Evolutionary conservation across 495 filamentous ascomycete genomes (phyloP).

Genomic region (Trichoderma virens): DNA sequence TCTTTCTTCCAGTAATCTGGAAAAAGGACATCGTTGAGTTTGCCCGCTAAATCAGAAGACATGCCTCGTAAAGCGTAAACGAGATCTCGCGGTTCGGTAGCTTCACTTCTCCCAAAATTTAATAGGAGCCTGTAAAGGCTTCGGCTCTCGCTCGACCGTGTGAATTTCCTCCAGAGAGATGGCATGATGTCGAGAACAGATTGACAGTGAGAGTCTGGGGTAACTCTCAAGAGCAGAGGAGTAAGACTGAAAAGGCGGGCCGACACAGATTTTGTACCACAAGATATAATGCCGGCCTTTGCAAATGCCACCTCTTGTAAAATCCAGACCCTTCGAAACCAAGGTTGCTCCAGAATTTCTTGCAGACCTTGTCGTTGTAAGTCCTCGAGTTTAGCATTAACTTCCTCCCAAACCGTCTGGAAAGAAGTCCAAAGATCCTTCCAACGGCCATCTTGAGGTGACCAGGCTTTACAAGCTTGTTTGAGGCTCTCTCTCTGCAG

Average conservation of each 20-base stretch:
- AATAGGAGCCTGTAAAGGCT: background rate
- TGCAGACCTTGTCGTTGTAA: background rate
- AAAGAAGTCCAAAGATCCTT: background rate
- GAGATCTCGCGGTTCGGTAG: background rate
- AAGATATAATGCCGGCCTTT: background rate
- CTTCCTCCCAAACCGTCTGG: background rate
- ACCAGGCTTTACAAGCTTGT: background rate
- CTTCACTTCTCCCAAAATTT: background rate
- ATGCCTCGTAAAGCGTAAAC: background rate
- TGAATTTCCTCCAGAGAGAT: background rate
- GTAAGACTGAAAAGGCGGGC: background rate
- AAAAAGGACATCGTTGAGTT: background rate
- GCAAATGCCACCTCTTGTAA: conserved; percentile 15
- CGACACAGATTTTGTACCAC: background rate
- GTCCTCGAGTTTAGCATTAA: background rate
- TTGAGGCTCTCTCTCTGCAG: background rate
- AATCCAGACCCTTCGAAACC: conserved; percentile 39
- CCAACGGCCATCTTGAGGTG: background rate
- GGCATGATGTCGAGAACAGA: background rate
- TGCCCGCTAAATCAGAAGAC: background rate
- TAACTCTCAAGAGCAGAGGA: background rate
- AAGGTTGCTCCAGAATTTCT: background rate
- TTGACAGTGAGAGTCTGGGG: background rate
- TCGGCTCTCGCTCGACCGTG: background rate
- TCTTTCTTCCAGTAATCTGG: background rate